These are phyloP conservation scores for Lasiosphaeriaceae sp. DNA, from an alignment of 495 filamentous ascomycete genomes.

Conservation along the genomic window DNA sequence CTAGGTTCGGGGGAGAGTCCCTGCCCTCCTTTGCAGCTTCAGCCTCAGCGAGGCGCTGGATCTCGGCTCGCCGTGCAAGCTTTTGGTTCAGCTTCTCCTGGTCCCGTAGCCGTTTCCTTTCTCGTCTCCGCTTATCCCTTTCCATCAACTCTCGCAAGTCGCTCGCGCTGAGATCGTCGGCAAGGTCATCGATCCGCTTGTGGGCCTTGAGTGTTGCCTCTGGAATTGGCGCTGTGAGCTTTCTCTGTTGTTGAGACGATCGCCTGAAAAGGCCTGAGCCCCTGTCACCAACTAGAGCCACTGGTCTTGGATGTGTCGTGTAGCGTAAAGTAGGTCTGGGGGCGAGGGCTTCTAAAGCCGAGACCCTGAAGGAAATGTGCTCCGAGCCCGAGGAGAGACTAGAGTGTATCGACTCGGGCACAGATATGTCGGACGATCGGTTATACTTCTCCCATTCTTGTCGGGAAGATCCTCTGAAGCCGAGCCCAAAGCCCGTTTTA, in stretches of 20 bases:
- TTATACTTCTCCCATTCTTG: slow-evolving; percentile 56
- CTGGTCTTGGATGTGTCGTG: slow-evolving; percentile 57
- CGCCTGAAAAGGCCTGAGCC: slow-evolving; percentile 25
- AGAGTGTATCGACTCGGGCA: slow-evolving; percentile 73
- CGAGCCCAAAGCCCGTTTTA: slow-evolving; percentile 42
- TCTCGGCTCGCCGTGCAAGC: slow-evolving; percentile 65
- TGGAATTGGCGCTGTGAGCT: slow-evolving; percentile 46
- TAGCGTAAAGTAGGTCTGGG: slow-evolving; percentile 77
- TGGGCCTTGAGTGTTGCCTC: slow-evolving; percentile 64
- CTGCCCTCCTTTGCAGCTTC: slow-evolving; percentile 38
- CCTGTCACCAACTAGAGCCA: slow-evolving; percentile 14
- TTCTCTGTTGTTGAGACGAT: slow-evolving; percentile 39
- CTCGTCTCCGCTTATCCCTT: slow-evolving; percentile 70
- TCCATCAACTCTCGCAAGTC: slow-evolving; percentile 82
- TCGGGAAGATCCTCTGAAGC: slow-evolving; percentile 16
- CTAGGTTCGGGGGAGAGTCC: slow-evolving; percentile 49
- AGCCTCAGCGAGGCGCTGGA: slow-evolving; percentile 50
- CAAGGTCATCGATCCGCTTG: slow-evolving; percentile 73
- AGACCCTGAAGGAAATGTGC: slow-evolving; percentile 68
- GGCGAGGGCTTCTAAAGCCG: slow-evolving; percentile 66
- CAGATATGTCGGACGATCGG: slow-evolving; percentile 66
- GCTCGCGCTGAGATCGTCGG: slow-evolving; percentile 74
- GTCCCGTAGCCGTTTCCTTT: slow-evolving; percentile 68
- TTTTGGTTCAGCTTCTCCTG: slow-evolving; percentile 66
- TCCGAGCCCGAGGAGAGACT: slow-evolving; percentile 69